Conservation (phyloP, 441 rosid genomes). For the Flueggea neowawraea region DNA sequence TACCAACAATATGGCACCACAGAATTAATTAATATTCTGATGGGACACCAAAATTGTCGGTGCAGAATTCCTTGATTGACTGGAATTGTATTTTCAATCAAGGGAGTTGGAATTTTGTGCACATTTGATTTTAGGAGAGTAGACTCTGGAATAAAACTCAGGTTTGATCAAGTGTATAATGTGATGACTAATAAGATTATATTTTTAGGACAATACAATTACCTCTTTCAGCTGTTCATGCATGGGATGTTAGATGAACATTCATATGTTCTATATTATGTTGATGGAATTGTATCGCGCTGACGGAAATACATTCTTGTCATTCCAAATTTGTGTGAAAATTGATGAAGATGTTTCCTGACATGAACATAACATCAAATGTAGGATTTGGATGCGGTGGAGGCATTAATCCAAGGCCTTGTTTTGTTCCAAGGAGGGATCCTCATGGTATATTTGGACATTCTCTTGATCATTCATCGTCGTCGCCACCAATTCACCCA, state of each 20-base stretch:
- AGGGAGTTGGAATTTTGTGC: no score
- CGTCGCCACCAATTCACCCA: background rate
- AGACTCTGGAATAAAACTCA: no score
- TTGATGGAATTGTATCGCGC: background rate
- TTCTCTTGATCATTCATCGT: background rate
- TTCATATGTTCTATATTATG: background rate
- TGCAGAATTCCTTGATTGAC: no score
- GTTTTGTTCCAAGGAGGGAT: slow-evolving; percentile 98
- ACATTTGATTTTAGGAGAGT: no score
- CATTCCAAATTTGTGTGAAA: background rate
- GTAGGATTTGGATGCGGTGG: slow-evolving; percentile 99
- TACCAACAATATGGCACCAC: background rate
- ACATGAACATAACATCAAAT: slow-evolving; percentile 6
- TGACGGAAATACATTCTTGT: background rate
- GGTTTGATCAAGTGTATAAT: no score
- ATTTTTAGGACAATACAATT: no score
- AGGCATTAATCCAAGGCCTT: slow-evolving; percentile 98
- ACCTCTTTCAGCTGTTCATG: background rate
- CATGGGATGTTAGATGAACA: background rate
- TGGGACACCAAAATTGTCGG: no score
- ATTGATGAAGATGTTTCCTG: slow-evolving; percentile 6
- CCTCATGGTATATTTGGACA: slow-evolving; percentile 58
- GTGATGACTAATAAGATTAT: no score
- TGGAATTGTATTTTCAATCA: no score
- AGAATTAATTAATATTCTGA: no score